Percentiles rank a stretch among this genome's conserved stretches.
Conservation (phyloP, 2,329 filamentous ascomycete species). For the Camillea tinctor region DNA sequence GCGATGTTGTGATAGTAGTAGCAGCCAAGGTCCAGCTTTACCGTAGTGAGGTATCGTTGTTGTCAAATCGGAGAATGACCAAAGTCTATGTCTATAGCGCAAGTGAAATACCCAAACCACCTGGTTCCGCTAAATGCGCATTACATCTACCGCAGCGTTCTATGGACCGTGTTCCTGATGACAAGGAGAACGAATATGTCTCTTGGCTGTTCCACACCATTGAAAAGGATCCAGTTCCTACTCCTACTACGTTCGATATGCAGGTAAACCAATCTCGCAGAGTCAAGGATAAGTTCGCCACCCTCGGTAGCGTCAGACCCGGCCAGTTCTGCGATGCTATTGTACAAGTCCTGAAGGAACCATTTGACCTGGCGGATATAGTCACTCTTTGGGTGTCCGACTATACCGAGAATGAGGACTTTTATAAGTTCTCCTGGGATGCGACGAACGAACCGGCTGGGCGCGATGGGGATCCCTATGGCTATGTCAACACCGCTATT, state of each 20-base stretch:
- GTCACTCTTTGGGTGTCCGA: conserved; percentile 75
- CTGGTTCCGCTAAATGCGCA: conserved; percentile 36
- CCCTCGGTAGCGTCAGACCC: conserved; percentile 62
- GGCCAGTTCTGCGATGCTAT: conserved; percentile 65
- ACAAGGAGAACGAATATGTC: conserved; percentile 44
- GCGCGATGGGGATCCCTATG: conserved; percentile 53
- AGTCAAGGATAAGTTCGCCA: conserved; percentile 55
- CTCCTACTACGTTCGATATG: conserved; percentile 41
- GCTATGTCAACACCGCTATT: conserved; percentile 45
- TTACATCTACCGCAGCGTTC: conserved; percentile 19
- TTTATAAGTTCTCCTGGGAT: conserved; percentile 52
- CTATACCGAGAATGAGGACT: conserved; percentile 68
- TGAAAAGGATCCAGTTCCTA: conserved; percentile 44
- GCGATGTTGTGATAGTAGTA: conserved; percentile 66
- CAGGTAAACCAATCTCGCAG: conserved; percentile 41
- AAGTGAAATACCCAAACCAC: conserved; percentile 39
- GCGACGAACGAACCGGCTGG: conserved; percentile 28
- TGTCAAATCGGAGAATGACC: conserved; percentile 40
- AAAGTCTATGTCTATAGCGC: conserved; percentile 45
- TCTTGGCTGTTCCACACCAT: conserved; percentile 46
- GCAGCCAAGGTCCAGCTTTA: conserved; percentile 49
- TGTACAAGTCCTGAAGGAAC: conserved; percentile 63
- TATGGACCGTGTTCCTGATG: conserved; percentile 15
- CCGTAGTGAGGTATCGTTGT: conserved; percentile 38
- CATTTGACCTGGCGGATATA: conserved; percentile 43